Conservation (phyloP, 1,284 basidiomycete genomes). For the Leccinum griseonigrum region DNA sequence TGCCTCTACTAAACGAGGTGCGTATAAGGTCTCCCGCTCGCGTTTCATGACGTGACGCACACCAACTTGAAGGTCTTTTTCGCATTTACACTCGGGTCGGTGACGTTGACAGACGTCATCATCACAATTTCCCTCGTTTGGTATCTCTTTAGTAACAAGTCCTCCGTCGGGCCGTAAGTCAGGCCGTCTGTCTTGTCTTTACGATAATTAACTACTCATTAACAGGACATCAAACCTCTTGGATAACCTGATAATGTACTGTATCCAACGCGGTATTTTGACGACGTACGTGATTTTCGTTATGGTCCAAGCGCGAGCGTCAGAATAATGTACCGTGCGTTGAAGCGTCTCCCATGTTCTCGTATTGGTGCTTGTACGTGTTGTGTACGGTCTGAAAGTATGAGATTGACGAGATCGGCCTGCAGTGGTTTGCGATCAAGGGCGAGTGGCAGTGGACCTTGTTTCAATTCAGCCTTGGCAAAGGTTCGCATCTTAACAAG, state of each 20-base stretch:
- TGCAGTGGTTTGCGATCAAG: conserved; percentile 14
- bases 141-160: conserved; percentile 9
- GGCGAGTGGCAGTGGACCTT: conserved; percentile 9
- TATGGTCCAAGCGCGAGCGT: background rate
- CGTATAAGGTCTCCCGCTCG: background rate
- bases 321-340: background rate
- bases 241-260: conserved; percentile 13
- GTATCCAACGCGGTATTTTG: conserved; percentile 15
- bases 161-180: conserved; percentile 8
- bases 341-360: conserved; percentile 11
- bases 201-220: background rate
- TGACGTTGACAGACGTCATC: conserved; percentile 17
- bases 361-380: conserved; percentile 13
- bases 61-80: background rate
- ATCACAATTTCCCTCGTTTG: conserved; percentile 17
- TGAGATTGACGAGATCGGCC: background rate
- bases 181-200: background rate
- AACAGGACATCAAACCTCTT: conserved; percentile 9
- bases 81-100: conserved; percentile 12
- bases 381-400: background rate
- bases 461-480: conserved; percentile 17
- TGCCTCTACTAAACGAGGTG: conserved; percentile 10
- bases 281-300: conserved; percentile 14
- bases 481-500: conserved; percentile 3
- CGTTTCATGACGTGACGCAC: background rate